Evolutionary conservation across 352 stramenopile genomes (phyloP).

Genomic region (Pythium dissotocum): DNA sequence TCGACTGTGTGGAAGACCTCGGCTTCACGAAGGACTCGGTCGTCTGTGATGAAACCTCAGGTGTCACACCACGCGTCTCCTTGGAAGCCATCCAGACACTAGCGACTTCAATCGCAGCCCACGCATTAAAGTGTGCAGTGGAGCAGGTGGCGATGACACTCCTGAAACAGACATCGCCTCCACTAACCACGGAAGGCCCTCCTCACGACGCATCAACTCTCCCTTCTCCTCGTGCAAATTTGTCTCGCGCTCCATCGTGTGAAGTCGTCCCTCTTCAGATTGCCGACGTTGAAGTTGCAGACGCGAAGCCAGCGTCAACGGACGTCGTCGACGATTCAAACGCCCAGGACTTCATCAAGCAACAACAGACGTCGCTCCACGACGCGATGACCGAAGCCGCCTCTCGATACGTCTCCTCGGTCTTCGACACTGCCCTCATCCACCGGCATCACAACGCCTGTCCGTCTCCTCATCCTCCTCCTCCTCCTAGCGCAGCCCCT

Average conservation of each 20-base stretch:
- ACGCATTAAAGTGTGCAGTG: not conserved
- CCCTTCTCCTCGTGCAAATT: not conserved
- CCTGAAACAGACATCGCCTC: not conserved
- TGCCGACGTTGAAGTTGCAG: not conserved
- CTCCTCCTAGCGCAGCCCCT: not conserved
- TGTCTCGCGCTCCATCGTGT: not conserved
- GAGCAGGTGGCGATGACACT: not conserved
- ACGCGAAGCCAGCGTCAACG: not conserved
- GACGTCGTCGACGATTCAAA: not conserved
- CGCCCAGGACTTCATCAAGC: not conserved
- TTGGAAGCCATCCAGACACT: not conserved
- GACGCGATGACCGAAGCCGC: not conserved
- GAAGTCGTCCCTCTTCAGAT: not conserved
- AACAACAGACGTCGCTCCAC: not conserved
- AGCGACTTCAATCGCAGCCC: not conserved
- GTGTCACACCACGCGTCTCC: not conserved
- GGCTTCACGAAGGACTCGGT: not conserved
- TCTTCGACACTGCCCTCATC: not conserved
- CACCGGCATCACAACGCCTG: not conserved
- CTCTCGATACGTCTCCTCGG: not conserved
- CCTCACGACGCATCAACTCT: not conserved
- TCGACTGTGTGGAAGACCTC: not conserved
- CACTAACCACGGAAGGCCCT: not conserved
- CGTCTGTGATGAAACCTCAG: not conserved
- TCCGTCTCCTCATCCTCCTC: not conserved